Evolutionary conservation across 192 early-diverging fungal species (phyloP), one percentile per base, ranked within the genome.

Genomic region (Glomus cerebriforme): DNA sequence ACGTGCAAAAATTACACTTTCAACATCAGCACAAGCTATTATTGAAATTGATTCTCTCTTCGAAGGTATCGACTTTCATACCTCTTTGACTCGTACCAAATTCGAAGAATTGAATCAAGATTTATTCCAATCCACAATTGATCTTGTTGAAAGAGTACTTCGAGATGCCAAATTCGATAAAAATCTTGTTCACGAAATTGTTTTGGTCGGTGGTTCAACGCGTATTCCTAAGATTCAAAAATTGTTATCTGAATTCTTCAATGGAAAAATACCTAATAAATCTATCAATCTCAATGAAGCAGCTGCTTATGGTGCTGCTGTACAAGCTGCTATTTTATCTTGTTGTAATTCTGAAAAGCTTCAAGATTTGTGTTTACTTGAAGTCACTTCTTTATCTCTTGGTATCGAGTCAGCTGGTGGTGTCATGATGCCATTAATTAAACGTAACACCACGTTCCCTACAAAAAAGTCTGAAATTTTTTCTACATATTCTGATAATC

Each of bases 41-140:
- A 73, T 71, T 68, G 79, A 95, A 15, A 47, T 47, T 15, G 45
- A 47, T 47, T 8, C 15, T 2, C 12, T 47, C 0, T 9, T 47
- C 12, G 2, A 47, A 15, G 2, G 7, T 39, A 39, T 39, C 7
- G 45, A 47, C 13, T 47, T 10, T 15, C 0, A 15, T 47, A 8
- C 45, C 12, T 15, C 15, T 2, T 47, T 47, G 13, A 47, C 15
- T 13, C 17, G 47, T 54, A 15, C 0, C 13, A 19, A 54, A 54
- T 54, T 54, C 5, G 17, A 54, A 54, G 8, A 54, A 54, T 22
- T 54, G 5, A 54, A 54, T 54, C 4, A 54, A 12, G 47, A 54
- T 19, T 22, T 54, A 4, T 54, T 54, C 2, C 3, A 54, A 22
- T 22, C 47, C 3, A 13, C 17, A 54, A 54, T 54, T 0, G 13